Evolutionary conservation across 2,329 filamentous ascomycete genomes (phyloP).

Genomic region (Dendryphion nanum): DNA sequence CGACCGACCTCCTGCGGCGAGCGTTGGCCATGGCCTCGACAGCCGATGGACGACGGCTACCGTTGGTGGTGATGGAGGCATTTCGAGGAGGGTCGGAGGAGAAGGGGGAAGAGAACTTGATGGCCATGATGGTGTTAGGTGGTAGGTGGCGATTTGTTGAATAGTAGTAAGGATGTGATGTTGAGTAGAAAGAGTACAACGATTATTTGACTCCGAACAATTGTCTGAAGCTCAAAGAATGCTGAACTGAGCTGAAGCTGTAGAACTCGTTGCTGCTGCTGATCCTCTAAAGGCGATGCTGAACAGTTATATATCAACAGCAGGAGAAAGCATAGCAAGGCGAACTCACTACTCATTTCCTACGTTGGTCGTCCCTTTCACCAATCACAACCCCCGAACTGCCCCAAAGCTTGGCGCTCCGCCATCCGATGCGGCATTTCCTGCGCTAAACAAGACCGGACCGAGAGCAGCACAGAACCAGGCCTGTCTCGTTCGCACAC

Average conservation of each 20-base stretch:
- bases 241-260: no score
- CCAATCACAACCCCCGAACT: neutral
- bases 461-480: neutral
- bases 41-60: conserved; percentile 17
- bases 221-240: no score
- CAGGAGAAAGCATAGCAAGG: neutral
- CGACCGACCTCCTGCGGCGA: conserved; percentile 14
- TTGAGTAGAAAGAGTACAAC: no score
- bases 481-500: neutral
- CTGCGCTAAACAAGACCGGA: neutral
- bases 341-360: neutral
- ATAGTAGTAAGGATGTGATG: no score
- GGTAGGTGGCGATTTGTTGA: neutral
- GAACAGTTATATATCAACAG: neutral
- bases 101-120: neutral
- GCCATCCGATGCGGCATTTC: neutral
- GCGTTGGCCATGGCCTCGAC: conserved; percentile 16
- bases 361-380: neutral
- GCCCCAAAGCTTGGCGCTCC: neutral
- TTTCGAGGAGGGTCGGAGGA: conserved; percentile 1
- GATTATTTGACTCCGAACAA: no score
- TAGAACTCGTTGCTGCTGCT: no score
- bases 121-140: neutral
- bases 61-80: conserved; percentile 7
- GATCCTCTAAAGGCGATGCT: no score